A percentile compares a stretch with the other conserved stretches of the same genome.
Conservation (phyloP, 257 asterid species). For the Gentiana macrophylla region DNA sequence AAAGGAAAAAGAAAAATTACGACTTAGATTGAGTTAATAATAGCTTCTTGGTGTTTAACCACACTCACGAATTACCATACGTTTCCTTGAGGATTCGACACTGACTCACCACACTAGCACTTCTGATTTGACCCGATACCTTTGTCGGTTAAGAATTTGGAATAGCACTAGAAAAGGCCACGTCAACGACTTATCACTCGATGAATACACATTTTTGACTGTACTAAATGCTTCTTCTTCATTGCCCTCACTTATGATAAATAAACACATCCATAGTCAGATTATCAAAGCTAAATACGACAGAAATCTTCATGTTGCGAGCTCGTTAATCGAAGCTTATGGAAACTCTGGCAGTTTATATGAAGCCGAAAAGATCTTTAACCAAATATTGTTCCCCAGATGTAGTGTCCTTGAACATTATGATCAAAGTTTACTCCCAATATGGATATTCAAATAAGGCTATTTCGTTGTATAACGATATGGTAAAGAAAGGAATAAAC, state of each 20-base stretch:
- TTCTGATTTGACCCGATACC: too few relatives aligned
- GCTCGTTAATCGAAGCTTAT: conserved; percentile 20
- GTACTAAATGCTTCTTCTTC: conserved; percentile 12
- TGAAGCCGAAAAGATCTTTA: conserved; percentile 14
- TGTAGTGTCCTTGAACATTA: conserved; percentile 9
- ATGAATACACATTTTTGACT: too few relatives aligned
- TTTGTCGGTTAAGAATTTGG: too few relatives aligned
- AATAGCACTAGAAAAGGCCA: too few relatives aligned
- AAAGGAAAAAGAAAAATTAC: too few relatives aligned
- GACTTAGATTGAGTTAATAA: too few relatives aligned
- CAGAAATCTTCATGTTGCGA: conserved; percentile 15
- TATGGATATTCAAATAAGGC: conserved; percentile 10
- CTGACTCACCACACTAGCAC: too few relatives aligned
- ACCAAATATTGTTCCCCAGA: conserved; percentile 3
- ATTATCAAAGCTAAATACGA: conserved; percentile 11
- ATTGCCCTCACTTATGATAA: conserved; percentile 9
- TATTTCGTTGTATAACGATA: conserved; percentile 9
- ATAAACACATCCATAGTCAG: conserved; percentile 20
- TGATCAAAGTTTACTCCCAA: conserved; percentile 19
- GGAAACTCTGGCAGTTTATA: conserved; percentile 14
- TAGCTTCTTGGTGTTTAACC: too few relatives aligned
- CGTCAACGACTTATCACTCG: too few relatives aligned
- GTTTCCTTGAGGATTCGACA: too few relatives aligned
- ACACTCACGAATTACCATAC: too few relatives aligned
- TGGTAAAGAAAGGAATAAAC: conserved; percentile 7